These are phyloP conservation scores for Podospora sp. DNA, from an alignment of 495 filamentous ascomycete genomes.

Conservation along the genomic window DNA sequence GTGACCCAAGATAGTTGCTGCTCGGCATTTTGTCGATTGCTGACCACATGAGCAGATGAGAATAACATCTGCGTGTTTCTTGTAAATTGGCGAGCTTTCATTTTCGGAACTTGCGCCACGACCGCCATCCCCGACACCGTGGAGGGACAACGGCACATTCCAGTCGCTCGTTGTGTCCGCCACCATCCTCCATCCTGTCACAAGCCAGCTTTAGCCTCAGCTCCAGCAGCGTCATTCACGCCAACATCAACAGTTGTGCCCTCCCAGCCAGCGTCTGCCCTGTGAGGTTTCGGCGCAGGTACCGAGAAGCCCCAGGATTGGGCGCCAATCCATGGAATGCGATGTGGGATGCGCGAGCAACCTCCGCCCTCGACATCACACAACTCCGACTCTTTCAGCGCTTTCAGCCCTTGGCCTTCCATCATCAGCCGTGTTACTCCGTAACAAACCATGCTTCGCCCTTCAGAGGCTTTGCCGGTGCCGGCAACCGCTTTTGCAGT, in stretches of 20 bases:
- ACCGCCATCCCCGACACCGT: neutral
- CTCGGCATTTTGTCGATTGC: neutral
- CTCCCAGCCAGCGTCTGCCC: neutral
- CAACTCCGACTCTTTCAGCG: neutral
- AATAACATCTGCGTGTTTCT: conserved; percentile 5
- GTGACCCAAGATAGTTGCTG: conserved; percentile 6
- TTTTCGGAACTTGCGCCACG: neutral
- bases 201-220: neutral
- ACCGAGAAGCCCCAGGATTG: conserved; percentile 13
- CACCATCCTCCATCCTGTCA: neutral
- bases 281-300: conserved; percentile 13
- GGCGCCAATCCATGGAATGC: conserved; percentile 3
- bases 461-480: conserved; percentile 11
- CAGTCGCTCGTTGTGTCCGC: neutral
- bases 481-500: neutral
- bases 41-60: neutral
- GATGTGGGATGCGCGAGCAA: neutral
- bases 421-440: neutral
- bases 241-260: neutral
- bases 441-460: conserved; percentile 12
- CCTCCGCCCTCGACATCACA: neutral
- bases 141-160: neutral
- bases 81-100: neutral
- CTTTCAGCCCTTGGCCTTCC: neutral
- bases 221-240: neutral